Evolutionary conservation across 768 basidiomycete genomes (phyloP).

Genomic region (Mycena maculata): DNA sequence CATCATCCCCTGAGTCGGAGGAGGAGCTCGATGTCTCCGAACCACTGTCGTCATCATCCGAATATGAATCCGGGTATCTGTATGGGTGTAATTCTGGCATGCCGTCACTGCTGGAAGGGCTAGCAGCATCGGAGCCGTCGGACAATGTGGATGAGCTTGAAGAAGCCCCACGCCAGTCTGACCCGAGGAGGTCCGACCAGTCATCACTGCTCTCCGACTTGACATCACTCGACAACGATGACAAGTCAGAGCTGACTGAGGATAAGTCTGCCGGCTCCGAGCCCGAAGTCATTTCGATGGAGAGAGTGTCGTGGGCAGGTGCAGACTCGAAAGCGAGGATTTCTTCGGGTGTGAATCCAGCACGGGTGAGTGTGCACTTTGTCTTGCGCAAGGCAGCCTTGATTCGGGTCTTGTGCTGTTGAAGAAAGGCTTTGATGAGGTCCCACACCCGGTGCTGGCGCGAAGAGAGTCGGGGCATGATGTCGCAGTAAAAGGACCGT

Average conservation of each 20-base stretch:
- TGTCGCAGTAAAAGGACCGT: neutral
- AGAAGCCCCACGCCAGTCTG: neutral
- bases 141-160: neutral
- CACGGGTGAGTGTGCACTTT: neutral
- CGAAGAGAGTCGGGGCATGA: neutral
- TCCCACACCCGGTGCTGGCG: neutral
- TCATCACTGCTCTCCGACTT: neutral
- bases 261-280: neutral
- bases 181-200: slow-evolving; percentile 8
- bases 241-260: no score
- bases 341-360: neutral
- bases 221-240: neutral
- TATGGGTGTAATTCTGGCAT: slow-evolving; percentile 12
- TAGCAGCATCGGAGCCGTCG: no score
- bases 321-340: no score
- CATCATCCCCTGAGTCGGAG: neutral
- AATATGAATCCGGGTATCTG: slow-evolving; percentile 6
- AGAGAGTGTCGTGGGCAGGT: neutral
- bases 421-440: neutral
- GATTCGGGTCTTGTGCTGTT: neutral
- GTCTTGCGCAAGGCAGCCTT: neutral
- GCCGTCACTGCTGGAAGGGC: neutral
- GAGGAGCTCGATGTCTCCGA: neutral
- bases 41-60: neutral
- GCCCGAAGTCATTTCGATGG: neutral